Evolutionary conservation across 1,284 basidiomycete species (phyloP), one percentile per base, ranked within the genome.

Genomic region (Hymenochaete sp.): DNA sequence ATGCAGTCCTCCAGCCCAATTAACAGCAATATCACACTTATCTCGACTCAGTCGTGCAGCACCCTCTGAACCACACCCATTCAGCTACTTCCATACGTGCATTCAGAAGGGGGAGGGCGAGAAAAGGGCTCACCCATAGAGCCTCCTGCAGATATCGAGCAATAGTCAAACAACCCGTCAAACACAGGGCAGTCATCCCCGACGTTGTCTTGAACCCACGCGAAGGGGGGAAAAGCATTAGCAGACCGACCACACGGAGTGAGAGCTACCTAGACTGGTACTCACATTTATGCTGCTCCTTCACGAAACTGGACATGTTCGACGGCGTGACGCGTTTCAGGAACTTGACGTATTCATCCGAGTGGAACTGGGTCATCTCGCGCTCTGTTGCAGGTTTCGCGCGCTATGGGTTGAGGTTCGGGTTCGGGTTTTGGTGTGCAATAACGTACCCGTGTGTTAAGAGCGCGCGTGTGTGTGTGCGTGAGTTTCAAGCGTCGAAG

Each of bases 321-420:
- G 82, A 80, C 0, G 90, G 90, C 2, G 81, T 87, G 55, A 93
- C 89, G 48, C 82, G 74, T 60, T 78, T 78, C 42, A 93, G 69
- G 61, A 93, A 93, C 55, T 93, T 90, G 52, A 93, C 85, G 60
- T 93, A 93, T 66, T 93, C 91, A 64, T 93, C 90, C 2, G 90
- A 89, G 61, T 93, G 90, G 58, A 93, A 93, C 59, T 93, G 90
- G 3, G 90, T 89, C 90, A 93, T 93, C 60, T 98, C 96, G 50
- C 93, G 83, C 65, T 96, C 96, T 4, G 96, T 98, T 4, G 96
- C 96, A 5, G 96, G 96, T 73, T 99, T 99, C 2, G 96, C 96
- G 46, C 96, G 79, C 93, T 96, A 47, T 42, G 14, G 36, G 2
- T n/a, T n/a, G n/a, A n/a, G n/a, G n/a, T n/a, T n/a, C n/a, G n/a